Evolutionary conservation across 306 rosid species (phyloP), one percentile per base, ranked within the genome.

Genomic region (Vachellia pachyceras): DNA sequence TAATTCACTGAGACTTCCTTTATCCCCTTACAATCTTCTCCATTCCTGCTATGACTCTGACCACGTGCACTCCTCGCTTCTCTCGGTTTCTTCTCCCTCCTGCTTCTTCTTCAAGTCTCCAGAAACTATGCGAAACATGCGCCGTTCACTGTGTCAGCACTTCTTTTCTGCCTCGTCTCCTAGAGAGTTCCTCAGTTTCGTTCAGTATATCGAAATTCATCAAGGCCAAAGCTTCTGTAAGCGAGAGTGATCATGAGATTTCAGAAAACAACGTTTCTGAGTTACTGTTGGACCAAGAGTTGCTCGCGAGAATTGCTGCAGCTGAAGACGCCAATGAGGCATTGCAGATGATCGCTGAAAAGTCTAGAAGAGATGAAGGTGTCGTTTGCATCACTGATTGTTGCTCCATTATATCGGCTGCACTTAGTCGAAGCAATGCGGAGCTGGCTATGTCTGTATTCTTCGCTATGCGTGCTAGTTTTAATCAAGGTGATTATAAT

Each of bases 381-480:
- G 74, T 86, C 0, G 93, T 95, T 37, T 82, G 89, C 54, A 78
- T 77, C 10, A 55, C 87, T 8, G 97, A 93, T 73, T 89, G 92
- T 79, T 82, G 91, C 75, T 72, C 85, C 74, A 86, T 95, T 13
- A 85, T 93, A 3, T 75, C 93, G 6, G 91, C 93, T 7, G 92
- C 98, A 1, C 92, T 95, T 77, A 83, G 83, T 40, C 84, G 93
- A 46, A 92, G 83, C 76, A 93, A 95, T 77, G 83, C 81, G 79
- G 92, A 89, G 60, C 83, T 95, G 79, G 94, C 97, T 46, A 79
- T 93, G 78, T 92, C 98, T 83, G 77, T 92, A 82, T 95, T 93
- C 88, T 86, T 91, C 65, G 91, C 91, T 70, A 93, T 93, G 97
- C 97, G 98, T 18, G 74, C 94, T 55, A 93, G 88, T 79, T 86